These are phyloP conservation scores for Glycine latifolia DNA, from an alignment of 306 rosid species.

Conservation along the genomic window DNA sequence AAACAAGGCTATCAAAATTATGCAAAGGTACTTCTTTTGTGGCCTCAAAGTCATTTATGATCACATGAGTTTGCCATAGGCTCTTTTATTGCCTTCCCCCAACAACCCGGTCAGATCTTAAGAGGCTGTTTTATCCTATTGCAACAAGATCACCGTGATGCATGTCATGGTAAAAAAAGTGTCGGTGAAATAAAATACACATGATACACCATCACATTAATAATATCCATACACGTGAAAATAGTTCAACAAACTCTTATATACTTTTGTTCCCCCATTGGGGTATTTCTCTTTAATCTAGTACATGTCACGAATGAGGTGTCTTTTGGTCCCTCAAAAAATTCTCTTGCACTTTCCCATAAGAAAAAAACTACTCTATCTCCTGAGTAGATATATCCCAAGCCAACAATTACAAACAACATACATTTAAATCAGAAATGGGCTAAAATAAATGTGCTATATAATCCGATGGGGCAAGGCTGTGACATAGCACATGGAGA, in stretches of 20 bases:
- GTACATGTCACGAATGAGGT: background rate
- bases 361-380: background rate
- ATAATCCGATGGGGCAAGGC: constrained; percentile 30
- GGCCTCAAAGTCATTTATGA: constrained; percentile 4
- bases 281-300: background rate
- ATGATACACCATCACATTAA: constrained; percentile 11
- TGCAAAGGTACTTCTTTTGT: constrained; percentile 2
- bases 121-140: background rate
- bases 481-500: constrained; percentile 34
- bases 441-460: constrained; percentile 25
- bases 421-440: constrained; percentile 12
- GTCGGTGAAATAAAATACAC: constrained; percentile 44
- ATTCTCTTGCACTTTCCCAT: background rate
- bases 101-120: background rate
- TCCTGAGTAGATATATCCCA: background rate
- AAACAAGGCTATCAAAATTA: background rate
- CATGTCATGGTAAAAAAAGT: constrained; percentile 18
- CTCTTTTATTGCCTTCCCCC: constrained; percentile 33
- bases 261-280: background rate
- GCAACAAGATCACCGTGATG: constrained; percentile 27
- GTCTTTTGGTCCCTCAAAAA: background rate
- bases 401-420: background rate
- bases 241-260: background rate
- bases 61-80: constrained; percentile 40
- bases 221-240: background rate